These are phyloP conservation scores for Myxozyma sirexii DNA, from an alignment of 805 yeast genomes.

Conservation along the genomic window DNA sequence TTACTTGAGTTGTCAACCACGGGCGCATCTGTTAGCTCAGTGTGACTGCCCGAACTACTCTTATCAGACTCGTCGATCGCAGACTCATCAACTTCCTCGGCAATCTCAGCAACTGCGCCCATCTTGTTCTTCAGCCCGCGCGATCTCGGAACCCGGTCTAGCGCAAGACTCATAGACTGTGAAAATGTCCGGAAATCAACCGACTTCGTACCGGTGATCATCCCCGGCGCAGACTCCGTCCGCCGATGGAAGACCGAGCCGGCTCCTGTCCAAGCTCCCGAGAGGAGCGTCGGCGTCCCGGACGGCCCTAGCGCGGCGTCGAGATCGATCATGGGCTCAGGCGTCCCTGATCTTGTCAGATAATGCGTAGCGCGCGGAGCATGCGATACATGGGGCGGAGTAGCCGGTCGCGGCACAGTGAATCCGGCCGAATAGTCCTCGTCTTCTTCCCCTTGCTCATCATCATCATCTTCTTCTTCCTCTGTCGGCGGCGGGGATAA, in stretches of 20 bases:
- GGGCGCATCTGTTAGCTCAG: background rate
- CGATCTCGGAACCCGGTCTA: background rate
- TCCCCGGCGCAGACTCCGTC: constrained; percentile 61
- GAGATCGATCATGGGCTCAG: constrained; percentile 60
- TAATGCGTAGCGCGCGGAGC: constrained; percentile 33
- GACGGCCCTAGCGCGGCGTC: constrained; percentile 54
- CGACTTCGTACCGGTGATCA: constrained; percentile 35
- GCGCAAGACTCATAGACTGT: constrained; percentile 8
- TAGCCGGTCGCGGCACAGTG: constrained; percentile 26
- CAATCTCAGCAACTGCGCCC: constrained; percentile 39
- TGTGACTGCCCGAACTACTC: background rate
- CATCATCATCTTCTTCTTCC: constrained; percentile 19
- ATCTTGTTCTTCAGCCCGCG: constrained; percentile 38
- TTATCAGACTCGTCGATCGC: constrained; percentile 1
- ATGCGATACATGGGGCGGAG: constrained; percentile 32
- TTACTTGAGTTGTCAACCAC: background rate
- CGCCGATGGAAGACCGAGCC: constrained; percentile 48
- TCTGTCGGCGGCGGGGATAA: constrained; percentile 17
- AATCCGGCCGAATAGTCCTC: constrained; percentile 13
- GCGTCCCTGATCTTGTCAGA: constrained; percentile 38
- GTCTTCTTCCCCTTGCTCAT: constrained; percentile 20
- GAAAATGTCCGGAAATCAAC: constrained; percentile 28
- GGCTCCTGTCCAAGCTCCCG: constrained; percentile 20
- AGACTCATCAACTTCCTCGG: constrained; percentile 18
- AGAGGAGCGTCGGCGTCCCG: constrained; percentile 38